Conservation (phyloP, 2,329 filamentous ascomycete genomes). For the Cercospora berteroae region DNA sequence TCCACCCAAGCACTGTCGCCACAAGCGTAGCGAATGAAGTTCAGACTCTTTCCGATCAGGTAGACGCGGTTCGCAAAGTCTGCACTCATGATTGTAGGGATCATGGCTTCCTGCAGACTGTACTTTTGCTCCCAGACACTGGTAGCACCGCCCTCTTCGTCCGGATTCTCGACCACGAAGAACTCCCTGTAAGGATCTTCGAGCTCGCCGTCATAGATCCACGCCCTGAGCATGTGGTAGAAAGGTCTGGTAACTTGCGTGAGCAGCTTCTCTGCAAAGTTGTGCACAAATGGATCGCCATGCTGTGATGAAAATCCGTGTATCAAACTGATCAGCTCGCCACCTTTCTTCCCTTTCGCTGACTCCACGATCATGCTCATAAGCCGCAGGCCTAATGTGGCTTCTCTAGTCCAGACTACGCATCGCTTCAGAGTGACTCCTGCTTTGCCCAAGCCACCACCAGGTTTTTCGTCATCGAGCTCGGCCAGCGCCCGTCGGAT, state of each 20-base stretch:
- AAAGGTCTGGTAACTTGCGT: constrained; percentile 88
- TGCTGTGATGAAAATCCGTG: constrained; percentile 91
- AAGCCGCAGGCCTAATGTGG: constrained; percentile 88
- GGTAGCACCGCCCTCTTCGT: constrained; percentile 62
- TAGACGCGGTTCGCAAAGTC: constrained; percentile 97
- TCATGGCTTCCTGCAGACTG: constrained; percentile 77
- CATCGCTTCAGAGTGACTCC: constrained; percentile 94
- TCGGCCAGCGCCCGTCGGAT: constrained; percentile 78
- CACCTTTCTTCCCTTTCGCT: constrained; percentile 79
- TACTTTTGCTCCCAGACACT: constrained; percentile 99
- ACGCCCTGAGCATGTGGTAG: constrained; percentile 91
- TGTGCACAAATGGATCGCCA: constrained; percentile 89
- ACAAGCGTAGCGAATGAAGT: constrained; percentile 96
- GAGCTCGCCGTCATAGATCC: constrained; percentile 98
- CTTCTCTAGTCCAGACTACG: constrained; percentile 94
- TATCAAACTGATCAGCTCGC: constrained; percentile 88
- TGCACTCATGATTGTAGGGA: constrained; percentile 86
- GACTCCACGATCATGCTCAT: constrained; percentile 95
- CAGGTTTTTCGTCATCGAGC: constrained; percentile 65
- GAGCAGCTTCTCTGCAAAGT: constrained; percentile 86
- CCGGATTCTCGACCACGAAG: constrained; percentile 82
- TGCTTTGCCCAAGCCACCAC: constrained; percentile 73
- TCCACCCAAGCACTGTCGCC: constrained; percentile 94
- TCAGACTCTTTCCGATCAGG: constrained; percentile 93
- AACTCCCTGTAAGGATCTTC: constrained; percentile 96